Base-by-base conservation (phyloP, 2,329 filamentous ascomycete species). In the Aquanectria penicillioides region DNA sequence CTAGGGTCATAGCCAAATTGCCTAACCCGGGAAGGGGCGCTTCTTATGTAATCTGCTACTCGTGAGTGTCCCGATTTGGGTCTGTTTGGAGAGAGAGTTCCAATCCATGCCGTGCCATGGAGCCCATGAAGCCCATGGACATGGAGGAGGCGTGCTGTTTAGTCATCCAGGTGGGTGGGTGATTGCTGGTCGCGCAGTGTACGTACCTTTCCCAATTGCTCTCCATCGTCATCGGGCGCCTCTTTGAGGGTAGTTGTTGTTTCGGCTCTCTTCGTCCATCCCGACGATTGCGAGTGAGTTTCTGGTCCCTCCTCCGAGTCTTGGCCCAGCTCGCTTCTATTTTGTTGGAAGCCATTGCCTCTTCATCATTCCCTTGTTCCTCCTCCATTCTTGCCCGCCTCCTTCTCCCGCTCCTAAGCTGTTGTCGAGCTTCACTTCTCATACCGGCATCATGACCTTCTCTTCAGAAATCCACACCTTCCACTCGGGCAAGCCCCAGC, bases 401-500 rank as follows among this genome's bases (percentile, higher is more conserved):
- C 23, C 40, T 15, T 28, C 37, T 15, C 31, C 22, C 44, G n/a
- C 36, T 31, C 18, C 22, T 55, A 46, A 20, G 38, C 18, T 28
- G n/a, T n/a, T n/a, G n/a, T n/a, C n/a, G n/a, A n/a, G 26, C 12
- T 26, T 33, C 7, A 29, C 29, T 41, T 15, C 50, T 38, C 23
- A 46, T 17, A 28, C 37, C 23, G 15, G 43, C 64, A 67, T 48
- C 59, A 77, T 78, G 75, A 73, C 75, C 15, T 77, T 76, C 57
- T 48, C 73, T 7, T 64, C 70, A 12, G 73, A 77, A 47, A 77
- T 78, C 64, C 85, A 90, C 72, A 88, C 93, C 63, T 95, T 90
- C 78, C 92, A 93, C 80, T 85, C 88, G 65, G 93, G 93, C 74
- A 83, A 85, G 72, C 77, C 83, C 38, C 91, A 92, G 70, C 77